Conservation (phyloP, 179 eudicot genomes). For the Actinidia arguta region DNA sequence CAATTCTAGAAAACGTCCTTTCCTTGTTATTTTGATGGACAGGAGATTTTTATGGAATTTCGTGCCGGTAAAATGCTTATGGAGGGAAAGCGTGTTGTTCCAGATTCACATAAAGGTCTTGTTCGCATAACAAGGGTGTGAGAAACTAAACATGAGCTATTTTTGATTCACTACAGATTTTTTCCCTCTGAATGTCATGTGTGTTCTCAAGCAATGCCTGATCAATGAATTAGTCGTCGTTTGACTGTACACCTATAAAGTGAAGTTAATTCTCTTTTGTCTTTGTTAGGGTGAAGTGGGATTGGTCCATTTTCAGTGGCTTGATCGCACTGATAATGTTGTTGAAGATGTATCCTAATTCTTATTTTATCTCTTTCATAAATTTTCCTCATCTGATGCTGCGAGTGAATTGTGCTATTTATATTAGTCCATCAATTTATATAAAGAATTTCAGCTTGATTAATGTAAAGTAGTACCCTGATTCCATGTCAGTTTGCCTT, state of each 20-base stretch:
- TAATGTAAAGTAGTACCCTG: background rate
- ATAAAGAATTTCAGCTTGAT: background rate
- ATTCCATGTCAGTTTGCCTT: background rate
- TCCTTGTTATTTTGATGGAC: slow-evolving; percentile 15
- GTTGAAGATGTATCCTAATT: slow-evolving; percentile 92
- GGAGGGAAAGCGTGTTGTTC: slow-evolving; percentile 84
- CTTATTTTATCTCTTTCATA: background rate
- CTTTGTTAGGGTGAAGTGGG: slow-evolving; percentile 87
- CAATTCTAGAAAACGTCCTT: background rate
- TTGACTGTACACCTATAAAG: background rate
- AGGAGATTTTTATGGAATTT: slow-evolving; percentile 81
- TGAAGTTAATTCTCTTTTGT: slow-evolving; percentile 12
- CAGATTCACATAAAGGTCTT: slow-evolving; percentile 94
- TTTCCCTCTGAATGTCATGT: too few species aligned
- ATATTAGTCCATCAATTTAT: background rate
- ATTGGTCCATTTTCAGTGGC: slow-evolving; percentile 89
- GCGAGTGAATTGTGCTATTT: background rate
- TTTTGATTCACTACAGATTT: background rate
- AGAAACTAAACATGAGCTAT: background rate
- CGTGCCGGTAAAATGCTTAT: slow-evolving; percentile 96
- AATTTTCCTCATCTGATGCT: background rate
- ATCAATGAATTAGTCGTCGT: background rate
- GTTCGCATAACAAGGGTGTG: slow-evolving; percentile 86
- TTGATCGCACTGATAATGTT: slow-evolving; percentile 71
- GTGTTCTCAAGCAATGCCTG: background rate